A percentile compares a stretch with the other conserved stretches of the same genome.
phyloP scores from a whole-genome alignment of 1,284 basidiomycete species.

The Apiotrichum sp. region DNA sequence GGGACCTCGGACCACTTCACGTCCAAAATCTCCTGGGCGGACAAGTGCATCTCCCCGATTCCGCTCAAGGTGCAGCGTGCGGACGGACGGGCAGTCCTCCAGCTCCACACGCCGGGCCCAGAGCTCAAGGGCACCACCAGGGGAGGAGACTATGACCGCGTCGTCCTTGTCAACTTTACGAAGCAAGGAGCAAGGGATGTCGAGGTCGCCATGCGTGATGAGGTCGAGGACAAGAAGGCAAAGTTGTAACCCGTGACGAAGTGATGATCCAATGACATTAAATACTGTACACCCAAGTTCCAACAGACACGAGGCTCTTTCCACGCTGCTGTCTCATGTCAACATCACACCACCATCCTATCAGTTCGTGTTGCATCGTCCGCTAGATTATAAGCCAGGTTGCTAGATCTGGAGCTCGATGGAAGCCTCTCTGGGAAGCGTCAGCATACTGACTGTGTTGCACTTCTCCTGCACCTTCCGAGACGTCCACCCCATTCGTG shows the following conservation, averaged over 20 bases:
- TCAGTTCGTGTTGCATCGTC: no score
- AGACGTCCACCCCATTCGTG: no score
- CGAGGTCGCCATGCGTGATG: constrained; percentile 2
- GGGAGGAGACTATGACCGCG: constrained; percentile 13
- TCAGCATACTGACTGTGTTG: no score
- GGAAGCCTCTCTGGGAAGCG: no score
- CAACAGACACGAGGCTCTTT: no score
- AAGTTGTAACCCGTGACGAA: not conserved
- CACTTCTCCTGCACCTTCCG: no score
- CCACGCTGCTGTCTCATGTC: no score
- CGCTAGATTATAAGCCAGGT: no score
- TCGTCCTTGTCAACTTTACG: constrained; percentile 10
- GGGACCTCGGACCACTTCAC: constrained; percentile 4
- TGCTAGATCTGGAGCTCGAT: no score
- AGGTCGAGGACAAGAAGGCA: not conserved
- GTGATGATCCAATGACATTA: not conserved
- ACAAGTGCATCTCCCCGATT: constrained; percentile 12
- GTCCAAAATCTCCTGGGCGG: constrained; percentile 7
- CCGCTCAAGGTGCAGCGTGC: not conserved
- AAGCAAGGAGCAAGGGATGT: constrained; percentile 3
- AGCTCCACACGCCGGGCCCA: constrained; percentile 11
- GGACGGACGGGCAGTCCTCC: constrained; percentile 5
- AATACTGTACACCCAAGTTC: not conserved
- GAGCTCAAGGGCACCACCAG: constrained; percentile 8
- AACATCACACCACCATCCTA: no score